Evolutionary conservation across 192 early-diverging fungal genomes (phyloP).

Genomic region (Entomortierella lignicola): DNA sequence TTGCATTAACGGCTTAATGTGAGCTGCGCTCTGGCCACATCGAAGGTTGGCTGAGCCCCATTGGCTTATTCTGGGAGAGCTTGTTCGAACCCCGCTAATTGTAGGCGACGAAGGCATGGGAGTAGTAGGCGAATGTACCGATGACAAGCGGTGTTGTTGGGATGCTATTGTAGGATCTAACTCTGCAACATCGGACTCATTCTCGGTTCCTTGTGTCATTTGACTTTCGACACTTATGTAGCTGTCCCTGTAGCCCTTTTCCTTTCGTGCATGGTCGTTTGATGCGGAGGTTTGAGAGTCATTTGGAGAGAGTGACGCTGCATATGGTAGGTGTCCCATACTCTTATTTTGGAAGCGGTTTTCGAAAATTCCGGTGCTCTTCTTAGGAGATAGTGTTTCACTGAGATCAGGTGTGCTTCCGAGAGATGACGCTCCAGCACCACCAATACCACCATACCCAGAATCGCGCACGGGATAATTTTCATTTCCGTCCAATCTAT

Average conservation of each 20-base stretch:
- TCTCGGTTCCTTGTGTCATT: conserved; percentile 38
- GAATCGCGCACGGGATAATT: conserved; percentile 24
- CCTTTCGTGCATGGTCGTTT: conserved; percentile 6
- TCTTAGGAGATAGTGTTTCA: not conserved
- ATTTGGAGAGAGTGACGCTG: not conserved
- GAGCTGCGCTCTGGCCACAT: conserved; percentile 21
- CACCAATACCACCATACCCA: conserved; percentile 27
- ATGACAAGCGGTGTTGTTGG: conserved; percentile 42
- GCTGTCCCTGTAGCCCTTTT: conserved; percentile 30
- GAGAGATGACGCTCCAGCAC: not conserved
- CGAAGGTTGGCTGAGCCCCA: conserved; percentile 20
- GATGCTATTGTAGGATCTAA: conserved; percentile 5
- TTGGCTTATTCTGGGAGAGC: not conserved
- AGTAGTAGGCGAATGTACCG: conserved; percentile 46
- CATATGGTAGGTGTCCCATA: conserved; percentile 43
- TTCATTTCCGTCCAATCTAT: conserved; percentile 1
- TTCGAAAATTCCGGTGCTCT: conserved; percentile 16
- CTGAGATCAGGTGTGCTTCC: conserved; percentile 14
- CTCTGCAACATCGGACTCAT: conserved; percentile 16
- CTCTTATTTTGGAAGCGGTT: conserved; percentile 45
- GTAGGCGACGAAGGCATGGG: conserved; percentile 43
- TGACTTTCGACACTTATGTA: conserved; percentile 51
- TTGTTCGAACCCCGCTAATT: conserved; percentile 1
- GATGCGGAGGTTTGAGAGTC: conserved; percentile 12
- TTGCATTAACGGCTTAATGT: conserved; percentile 55